phyloP scores from a whole-genome alignment of 2,329 filamentous ascomycete species.

The Sclerotinia sclerotiorum region DNA sequence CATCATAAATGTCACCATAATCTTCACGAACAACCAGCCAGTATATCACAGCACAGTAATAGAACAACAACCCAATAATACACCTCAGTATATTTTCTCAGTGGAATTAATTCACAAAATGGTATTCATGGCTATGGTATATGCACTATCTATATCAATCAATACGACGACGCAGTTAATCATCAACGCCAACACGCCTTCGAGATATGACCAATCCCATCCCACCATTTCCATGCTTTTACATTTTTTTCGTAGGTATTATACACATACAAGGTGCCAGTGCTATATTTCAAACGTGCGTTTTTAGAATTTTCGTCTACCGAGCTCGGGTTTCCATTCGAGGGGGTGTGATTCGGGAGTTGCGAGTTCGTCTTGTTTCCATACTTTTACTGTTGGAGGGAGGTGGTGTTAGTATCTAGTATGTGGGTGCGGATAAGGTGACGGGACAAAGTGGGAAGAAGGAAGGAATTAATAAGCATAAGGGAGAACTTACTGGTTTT shows the following conservation, averaged over 20 bases:
- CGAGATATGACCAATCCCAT: background rate
- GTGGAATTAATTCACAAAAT: background rate
- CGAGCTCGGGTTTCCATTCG: constrained; percentile 84
- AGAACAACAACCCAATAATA: background rate
- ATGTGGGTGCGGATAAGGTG: background rate
- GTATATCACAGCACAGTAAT: background rate
- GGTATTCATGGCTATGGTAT: constrained; percentile 7
- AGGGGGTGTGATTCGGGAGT: constrained; percentile 89
- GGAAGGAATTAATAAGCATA: background rate
- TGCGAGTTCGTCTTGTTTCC: constrained; percentile 89
- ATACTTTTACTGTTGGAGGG: constrained; percentile 71
- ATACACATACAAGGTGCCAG: background rate
- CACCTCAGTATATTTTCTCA: too few relatives aligned
- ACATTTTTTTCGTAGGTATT: background rate
- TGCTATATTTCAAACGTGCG: constrained; percentile 4
- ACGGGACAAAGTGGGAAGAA: background rate
- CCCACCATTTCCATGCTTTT: background rate
- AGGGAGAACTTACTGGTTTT: constrained; percentile 69
- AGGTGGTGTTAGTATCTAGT: constrained; percentile 35
- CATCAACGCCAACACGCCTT: constrained; percentile 4
- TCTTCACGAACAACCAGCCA: background rate
- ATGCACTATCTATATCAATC: background rate
- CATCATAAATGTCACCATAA: too few relatives aligned
- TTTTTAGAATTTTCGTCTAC: constrained; percentile 69
- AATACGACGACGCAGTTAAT: background rate